Evolutionary conservation across 192 early-diverging fungal genomes (phyloP).

Genomic region (Umbelopsis sp.): DNA sequence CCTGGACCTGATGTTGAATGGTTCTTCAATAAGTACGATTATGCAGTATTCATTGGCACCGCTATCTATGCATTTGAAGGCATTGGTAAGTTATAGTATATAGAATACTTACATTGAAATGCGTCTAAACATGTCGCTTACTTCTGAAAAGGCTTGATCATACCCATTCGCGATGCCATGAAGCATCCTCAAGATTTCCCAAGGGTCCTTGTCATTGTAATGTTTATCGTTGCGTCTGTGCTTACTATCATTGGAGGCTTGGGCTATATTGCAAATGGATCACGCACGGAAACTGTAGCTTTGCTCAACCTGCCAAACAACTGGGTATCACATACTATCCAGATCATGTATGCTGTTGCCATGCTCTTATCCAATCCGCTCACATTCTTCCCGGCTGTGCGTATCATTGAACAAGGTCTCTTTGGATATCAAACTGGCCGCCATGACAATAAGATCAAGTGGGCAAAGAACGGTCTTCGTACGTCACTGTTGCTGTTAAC

Average conservation of each 20-base stretch:
- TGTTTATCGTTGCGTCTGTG: conserved; percentile 64
- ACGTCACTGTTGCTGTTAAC: conserved; percentile 8
- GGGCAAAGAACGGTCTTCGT: conserved; percentile 66
- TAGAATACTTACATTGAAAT: not conserved
- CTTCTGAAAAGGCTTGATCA: conserved; percentile 42
- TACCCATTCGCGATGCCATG: conserved; percentile 71
- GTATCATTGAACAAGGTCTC: conserved; percentile 75
- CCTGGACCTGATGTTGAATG: conserved; percentile 10
- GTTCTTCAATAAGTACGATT: conserved; percentile 71
- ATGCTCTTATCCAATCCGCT: conserved; percentile 83
- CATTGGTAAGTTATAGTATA: conserved; percentile 54
- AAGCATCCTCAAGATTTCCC: conserved; percentile 76
- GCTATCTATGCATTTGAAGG: conserved; percentile 91
- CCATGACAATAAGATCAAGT: conserved; percentile 49
- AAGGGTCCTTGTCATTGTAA: conserved; percentile 62
- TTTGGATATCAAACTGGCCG: conserved; percentile 37
- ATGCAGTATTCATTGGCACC: conserved; percentile 85
- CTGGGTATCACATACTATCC: conserved; percentile 56
- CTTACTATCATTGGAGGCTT: conserved; percentile 70
- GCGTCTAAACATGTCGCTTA: not conserved
- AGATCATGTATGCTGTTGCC: conserved; percentile 80
- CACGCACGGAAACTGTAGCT: conserved; percentile 71
- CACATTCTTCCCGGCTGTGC: conserved; percentile 76
- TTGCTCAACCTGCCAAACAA: conserved; percentile 75
- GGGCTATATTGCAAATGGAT: conserved; percentile 74